phyloP scores from a whole-genome alignment of 2,329 filamentous ascomycete species.

The Alternaria ventricosa region DNA sequence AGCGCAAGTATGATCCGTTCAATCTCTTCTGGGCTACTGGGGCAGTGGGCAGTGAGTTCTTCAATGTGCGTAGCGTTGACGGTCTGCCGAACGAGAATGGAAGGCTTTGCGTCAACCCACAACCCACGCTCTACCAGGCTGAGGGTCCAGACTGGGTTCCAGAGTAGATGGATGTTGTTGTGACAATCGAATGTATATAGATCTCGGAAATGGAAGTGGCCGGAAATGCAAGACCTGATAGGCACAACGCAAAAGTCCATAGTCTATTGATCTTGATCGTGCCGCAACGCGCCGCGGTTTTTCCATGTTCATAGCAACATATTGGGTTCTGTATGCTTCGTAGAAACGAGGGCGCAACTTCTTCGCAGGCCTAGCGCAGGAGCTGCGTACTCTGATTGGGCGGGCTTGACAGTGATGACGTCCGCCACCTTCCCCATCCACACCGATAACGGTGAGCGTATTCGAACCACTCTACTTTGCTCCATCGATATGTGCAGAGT shows the following conservation, averaged over 20 bases:
- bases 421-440: too few species aligned
- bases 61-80: neutral
- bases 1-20: neutral
- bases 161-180: neutral
- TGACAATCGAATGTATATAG: neutral
- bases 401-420: neutral
- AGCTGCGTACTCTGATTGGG: neutral
- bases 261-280: too few species aligned
- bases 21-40: neutral
- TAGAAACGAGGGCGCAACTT: neutral
- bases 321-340: neutral
- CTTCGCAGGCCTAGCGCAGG: neutral
- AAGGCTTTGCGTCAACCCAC: neutral
- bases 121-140: neutral
- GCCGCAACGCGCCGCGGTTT: too few species aligned
- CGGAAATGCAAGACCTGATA: too few species aligned
- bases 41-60: neutral
- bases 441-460: too few species aligned
- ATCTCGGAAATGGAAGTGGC: neutral
- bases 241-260: too few species aligned
- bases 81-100: neutral
- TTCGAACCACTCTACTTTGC: too few species aligned
- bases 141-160: neutral
- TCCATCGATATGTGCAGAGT: too few species aligned
- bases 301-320: too few species aligned